Percentiles rank a stretch among this genome's conserved stretches.
Conservation (phyloP, 1,284 basidiomycete species). For the Lignosus rhinocerotis region DNA sequence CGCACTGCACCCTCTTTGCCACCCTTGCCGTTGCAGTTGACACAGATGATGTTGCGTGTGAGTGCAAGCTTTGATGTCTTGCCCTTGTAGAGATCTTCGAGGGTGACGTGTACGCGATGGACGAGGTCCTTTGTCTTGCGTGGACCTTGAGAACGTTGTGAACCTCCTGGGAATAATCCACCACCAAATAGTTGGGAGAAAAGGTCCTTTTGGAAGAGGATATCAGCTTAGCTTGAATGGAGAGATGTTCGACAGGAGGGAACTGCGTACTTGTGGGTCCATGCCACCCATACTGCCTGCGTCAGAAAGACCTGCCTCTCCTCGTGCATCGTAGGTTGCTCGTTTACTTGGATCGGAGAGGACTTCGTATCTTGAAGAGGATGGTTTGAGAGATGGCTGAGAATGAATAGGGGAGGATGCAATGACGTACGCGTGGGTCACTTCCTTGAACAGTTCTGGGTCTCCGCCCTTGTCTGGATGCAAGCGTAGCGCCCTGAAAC, state of each 20-base stretch:
- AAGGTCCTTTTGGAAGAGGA: slow-evolving; percentile 67
- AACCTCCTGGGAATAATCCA: slow-evolving; percentile 50
- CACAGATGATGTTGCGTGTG: slow-evolving; percentile 93
- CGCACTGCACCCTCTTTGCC: slow-evolving; percentile 97
- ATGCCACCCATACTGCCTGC: slow-evolving; percentile 92
- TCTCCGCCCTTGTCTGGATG: slow-evolving; percentile 99
- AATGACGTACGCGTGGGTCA: slow-evolving; percentile 86
- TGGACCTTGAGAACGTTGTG: slow-evolving; percentile 73
- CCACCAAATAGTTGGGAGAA: slow-evolving; percentile 97
- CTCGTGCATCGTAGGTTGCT: slow-evolving; percentile 86
- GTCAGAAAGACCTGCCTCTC: slow-evolving; percentile 90
- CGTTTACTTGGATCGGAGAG: slow-evolving; percentile 90
- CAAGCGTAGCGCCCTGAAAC: slow-evolving; percentile 74
- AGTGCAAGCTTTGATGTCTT: slow-evolving; percentile 98
- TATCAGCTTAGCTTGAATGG: background rate
- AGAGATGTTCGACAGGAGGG: background rate
- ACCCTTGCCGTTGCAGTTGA: slow-evolving; percentile 93
- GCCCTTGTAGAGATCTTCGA: slow-evolving; percentile 98
- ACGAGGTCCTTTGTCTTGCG: slow-evolving; percentile 98
- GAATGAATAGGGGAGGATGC: slow-evolving; percentile 5
- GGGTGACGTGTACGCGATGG: slow-evolving; percentile 92
- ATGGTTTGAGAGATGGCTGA: background rate
- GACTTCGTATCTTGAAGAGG: slow-evolving; percentile 77
- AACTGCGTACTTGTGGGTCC: slow-evolving; percentile 79
- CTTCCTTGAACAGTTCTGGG: slow-evolving; percentile 96